Evolutionary conservation across 306 rosid species (phyloP).

Genomic region (Vigna unguiculata): DNA sequence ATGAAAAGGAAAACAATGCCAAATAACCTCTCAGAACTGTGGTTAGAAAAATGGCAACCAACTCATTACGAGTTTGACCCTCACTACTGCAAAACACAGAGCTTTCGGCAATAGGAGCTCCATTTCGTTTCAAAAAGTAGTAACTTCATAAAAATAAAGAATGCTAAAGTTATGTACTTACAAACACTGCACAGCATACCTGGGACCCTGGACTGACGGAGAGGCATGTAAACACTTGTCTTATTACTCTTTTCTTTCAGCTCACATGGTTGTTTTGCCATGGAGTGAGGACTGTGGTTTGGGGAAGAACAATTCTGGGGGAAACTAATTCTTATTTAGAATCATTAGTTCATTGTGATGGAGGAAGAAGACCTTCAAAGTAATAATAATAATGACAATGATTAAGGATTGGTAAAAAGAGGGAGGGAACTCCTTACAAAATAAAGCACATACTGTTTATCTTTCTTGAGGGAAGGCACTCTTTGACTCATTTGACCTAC

Average conservation of each 20-base stretch:
- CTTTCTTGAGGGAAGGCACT: slow-evolving; percentile 58
- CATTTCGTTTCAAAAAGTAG: slow-evolving; percentile 26
- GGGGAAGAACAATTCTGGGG: slow-evolving; percentile 46
- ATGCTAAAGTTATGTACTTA: slow-evolving; percentile 43
- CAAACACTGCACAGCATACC: slow-evolving; percentile 40
- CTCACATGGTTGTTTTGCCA: slow-evolving; percentile 28
- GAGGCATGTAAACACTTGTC: slow-evolving; percentile 30
- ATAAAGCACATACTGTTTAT: slow-evolving; percentile 67
- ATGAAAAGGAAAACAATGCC: slow-evolving; percentile 6
- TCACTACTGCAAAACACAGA: slow-evolving; percentile 18
- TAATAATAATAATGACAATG: slow-evolving; percentile 70
- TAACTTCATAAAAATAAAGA: slow-evolving; percentile 30
- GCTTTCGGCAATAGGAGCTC: slow-evolving; percentile 26
- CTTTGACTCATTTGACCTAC: slow-evolving; percentile 50
- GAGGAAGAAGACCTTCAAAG: slow-evolving; percentile 65
- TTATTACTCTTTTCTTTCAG: slow-evolving; percentile 1
- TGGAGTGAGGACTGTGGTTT: slow-evolving; percentile 34
- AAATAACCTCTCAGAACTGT: slow-evolving; percentile 4
- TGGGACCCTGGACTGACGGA: slow-evolving; percentile 44
- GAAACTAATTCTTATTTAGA: slow-evolving; percentile 35
- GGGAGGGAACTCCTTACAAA: slow-evolving; percentile 89
- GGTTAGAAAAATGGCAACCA: slow-evolving; percentile 39
- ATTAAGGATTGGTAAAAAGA: slow-evolving; percentile 63
- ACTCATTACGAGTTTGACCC: not conserved
- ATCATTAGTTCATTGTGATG: slow-evolving; percentile 40